Evolutionary conservation across 2,329 filamentous ascomycete species (phyloP).

Genomic region (Diaporthe longicolla): DNA sequence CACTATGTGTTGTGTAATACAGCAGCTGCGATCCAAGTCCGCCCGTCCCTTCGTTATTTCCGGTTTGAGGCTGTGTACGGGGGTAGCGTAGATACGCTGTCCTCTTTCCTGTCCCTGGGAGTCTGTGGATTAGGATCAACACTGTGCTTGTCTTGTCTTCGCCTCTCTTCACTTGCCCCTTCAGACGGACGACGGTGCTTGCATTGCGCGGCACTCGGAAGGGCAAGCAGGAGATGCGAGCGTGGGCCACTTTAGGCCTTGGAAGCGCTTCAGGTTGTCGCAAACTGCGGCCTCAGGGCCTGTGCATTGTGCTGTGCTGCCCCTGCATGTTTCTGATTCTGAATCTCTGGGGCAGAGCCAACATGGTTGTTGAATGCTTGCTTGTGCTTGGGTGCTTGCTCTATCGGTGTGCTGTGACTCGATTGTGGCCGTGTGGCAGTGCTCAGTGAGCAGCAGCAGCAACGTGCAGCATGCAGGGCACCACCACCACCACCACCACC

Average conservation of each 20-base stretch:
- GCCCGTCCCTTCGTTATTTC: slow-evolving; percentile 23
- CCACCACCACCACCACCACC: too few relatives aligned
- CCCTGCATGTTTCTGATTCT: slow-evolving; percentile 31
- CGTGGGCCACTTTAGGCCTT: slow-evolving; percentile 18
- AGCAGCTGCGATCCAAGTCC: slow-evolving; percentile 28
- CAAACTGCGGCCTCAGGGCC: slow-evolving; percentile 18
- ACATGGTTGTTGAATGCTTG: not conserved
- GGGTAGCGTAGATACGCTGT: not conserved
- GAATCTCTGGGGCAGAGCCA: slow-evolving; percentile 1
- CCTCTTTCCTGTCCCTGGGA: slow-evolving; percentile 10
- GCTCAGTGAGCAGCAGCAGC: not conserved
- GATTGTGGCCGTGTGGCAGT: slow-evolving; percentile 18
- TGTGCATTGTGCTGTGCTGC: slow-evolving; percentile 10
- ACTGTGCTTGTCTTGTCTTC: slow-evolving; percentile 2
- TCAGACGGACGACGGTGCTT: slow-evolving; percentile 14
- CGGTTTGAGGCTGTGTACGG: slow-evolving; percentile 26
- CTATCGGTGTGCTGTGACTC: slow-evolving; percentile 14
- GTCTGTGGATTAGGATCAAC: slow-evolving; percentile 20
- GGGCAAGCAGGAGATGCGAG: not conserved
- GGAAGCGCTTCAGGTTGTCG: slow-evolving; percentile 30
- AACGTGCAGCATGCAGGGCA: slow-evolving; percentile 16
- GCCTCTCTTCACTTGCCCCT: slow-evolving; percentile 8
- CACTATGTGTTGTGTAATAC: slow-evolving; percentile 15
- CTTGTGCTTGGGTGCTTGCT: slow-evolving; percentile 15
- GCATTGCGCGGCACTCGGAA: not conserved